Evolutionary conservation across 306 rosid species (phyloP), one percentile per base, ranked within the genome.

Genomic region (Senna tora): DNA sequence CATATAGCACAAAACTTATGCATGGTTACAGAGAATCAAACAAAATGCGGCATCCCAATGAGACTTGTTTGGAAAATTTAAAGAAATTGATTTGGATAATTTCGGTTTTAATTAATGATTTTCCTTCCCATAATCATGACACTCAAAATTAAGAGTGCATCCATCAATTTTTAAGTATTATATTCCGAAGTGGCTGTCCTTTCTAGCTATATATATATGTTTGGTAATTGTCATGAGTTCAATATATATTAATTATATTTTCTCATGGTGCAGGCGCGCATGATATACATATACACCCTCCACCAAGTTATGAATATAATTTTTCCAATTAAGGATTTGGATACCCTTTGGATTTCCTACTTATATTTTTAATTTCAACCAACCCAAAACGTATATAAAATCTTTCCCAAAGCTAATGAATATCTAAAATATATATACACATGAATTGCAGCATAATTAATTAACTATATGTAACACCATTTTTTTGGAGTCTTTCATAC

Each of bases 1-100:
- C 5, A 0, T 25, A 36, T 38, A 9, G n/a, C 22, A 9, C 73
- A 7, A n/a, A 52, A 21, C 56, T 22, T 42, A 46, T n/a, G n/a
- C n/a, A n/a, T 25, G 65, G 59, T 72, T 10, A 57, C 61, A 78
- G 81, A 78, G 81, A 81, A 79, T 76, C 79, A 72, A 73, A 76
- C 78, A 81, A 75, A 65, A 67, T 36, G 19, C 21, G 33, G 47
- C 67, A 36, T 19, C 66, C 53, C 33, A 2, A 15, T 11, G 64
- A 15, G 55, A 65, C 77, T 80, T 39, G 74, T 76, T 72, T 54
- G 50, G 54, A 63, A 52, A 36, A 2, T 63, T 36, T 1, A 8
- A 9, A 16, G 7, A 38, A 51, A 12, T 32, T 36, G 21, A 16
- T 33, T 67, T n/a, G 20, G 30, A 25, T 3, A 25, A 15, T 33